Conservation (phyloP, 768 basidiomycete genomes). For the Amanita muscaria region DNA sequence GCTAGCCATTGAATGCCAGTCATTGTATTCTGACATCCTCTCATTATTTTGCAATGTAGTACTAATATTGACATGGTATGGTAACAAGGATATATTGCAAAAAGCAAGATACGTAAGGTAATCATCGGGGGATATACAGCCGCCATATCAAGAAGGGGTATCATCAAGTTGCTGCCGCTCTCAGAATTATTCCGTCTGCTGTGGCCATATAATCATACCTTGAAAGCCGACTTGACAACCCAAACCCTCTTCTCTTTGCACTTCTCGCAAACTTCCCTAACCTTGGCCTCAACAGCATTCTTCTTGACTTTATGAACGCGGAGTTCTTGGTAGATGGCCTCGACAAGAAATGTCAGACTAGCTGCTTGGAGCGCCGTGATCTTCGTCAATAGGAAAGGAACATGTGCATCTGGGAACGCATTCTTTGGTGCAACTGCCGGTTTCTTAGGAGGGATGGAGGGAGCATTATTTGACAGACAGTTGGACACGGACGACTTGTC, state of each 20-base stretch:
- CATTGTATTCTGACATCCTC: no score
- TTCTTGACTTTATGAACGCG: conserved; percentile 70
- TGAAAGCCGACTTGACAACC: conserved; percentile 46
- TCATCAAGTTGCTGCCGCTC: not conserved
- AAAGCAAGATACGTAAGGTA: not conserved
- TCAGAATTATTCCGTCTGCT: not conserved
- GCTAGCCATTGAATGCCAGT: no score
- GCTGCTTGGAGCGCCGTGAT: conserved; percentile 52
- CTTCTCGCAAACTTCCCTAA: conserved; percentile 70
- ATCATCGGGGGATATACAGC: no score
- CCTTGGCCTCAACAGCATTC: conserved; percentile 74
- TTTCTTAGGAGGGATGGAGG: conserved; percentile 21
- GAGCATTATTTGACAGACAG: conserved; percentile 18
- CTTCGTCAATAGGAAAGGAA: conserved; percentile 53
- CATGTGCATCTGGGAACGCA: conserved; percentile 58
- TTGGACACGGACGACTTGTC: conserved; percentile 36
- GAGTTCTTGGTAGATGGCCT: conserved; percentile 64
- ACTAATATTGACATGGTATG: not conserved
- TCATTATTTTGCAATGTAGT: not conserved
- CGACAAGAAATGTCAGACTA: conserved; percentile 60
- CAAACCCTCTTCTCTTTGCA: conserved; percentile 66
- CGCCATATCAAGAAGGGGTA: not conserved
- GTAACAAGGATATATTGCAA: not conserved
- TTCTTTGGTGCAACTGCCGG: conserved; percentile 36
- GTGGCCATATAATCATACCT: conserved; percentile 13